A percentile compares a stretch with the other conserved stretches of the same genome.
phyloP scores from a whole-genome alignment of 2,329 filamentous ascomycete genomes.

The Scolecobasidium constrictum region DNA sequence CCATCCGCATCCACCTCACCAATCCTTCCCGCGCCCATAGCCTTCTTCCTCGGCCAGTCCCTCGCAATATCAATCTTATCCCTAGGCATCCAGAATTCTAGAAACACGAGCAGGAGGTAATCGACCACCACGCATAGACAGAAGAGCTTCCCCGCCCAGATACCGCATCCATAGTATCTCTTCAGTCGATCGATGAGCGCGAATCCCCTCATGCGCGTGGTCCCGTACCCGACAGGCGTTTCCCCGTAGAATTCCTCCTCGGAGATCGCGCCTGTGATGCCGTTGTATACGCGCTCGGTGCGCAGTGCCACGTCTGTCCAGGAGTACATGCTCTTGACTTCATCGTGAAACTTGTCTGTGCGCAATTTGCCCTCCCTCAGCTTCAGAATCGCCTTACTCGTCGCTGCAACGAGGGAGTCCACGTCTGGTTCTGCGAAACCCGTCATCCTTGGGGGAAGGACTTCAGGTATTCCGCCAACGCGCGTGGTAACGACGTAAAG shows the following conservation, averaged over 20 bases:
- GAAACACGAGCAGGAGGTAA: slow-evolving; percentile 77
- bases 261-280: slow-evolving; percentile 75
- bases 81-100: slow-evolving; percentile 79
- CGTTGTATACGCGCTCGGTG: slow-evolving; percentile 90
- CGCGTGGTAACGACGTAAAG: slow-evolving; percentile 94
- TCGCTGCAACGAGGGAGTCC: slow-evolving; percentile 84
- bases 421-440: slow-evolving; percentile 95
- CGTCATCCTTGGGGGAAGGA: slow-evolving; percentile 92
- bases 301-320: slow-evolving; percentile 93
- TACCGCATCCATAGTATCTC: slow-evolving; percentile 92
- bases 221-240: slow-evolving; percentile 57
- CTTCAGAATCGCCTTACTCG: slow-evolving; percentile 76
- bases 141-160: slow-evolving; percentile 97
- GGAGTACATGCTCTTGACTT: slow-evolving; percentile 97
- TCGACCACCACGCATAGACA: slow-evolving; percentile 91
- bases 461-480: slow-evolving; percentile 93
- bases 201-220: slow-evolving; percentile 60
- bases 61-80: slow-evolving; percentile 79
- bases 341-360: slow-evolving; percentile 89
- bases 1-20: slow-evolving; percentile 5
- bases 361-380: slow-evolving; percentile 78
- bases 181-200: slow-evolving; percentile 91
- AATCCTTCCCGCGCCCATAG: no score
- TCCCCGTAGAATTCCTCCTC: slow-evolving; percentile 85
- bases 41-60: slow-evolving; percentile 93